Evolutionary conservation across 768 basidiomycete genomes (phyloP).

Genomic region (Rhizopogon vinicolor): DNA sequence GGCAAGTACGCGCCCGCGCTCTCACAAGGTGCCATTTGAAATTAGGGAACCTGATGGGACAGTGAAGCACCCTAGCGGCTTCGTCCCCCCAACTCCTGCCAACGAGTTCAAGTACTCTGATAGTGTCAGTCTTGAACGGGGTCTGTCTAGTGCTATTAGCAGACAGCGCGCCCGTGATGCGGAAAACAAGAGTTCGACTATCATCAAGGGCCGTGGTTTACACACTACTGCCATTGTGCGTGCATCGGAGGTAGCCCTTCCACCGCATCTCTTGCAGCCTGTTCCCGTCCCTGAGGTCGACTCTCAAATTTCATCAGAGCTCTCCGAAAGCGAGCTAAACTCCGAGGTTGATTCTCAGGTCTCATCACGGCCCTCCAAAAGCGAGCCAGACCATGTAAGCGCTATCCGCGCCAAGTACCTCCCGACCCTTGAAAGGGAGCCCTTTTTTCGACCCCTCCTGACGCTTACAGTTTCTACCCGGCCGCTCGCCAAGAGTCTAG

Average conservation of each 20-base stretch:
- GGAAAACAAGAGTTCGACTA: constrained; percentile 7
- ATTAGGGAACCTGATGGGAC: constrained; percentile 32
- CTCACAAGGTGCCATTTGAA: constrained; percentile 40
- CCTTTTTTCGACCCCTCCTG: constrained; percentile 39
- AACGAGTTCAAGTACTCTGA: constrained; percentile 28
- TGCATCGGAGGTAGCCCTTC: constrained; percentile 2
- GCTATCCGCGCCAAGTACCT: constrained; percentile 25
- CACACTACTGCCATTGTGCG: constrained; percentile 12
- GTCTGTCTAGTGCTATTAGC: constrained; percentile 11
- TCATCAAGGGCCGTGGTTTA: constrained; percentile 11
- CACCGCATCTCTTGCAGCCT: not conserved
- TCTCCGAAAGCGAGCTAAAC: not conserved
- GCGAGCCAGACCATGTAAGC: not conserved
- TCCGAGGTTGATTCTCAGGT: too few relatives aligned
- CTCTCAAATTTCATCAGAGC: not conserved
- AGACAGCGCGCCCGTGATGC: constrained; percentile 8
- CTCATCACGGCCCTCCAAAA: not conserved
- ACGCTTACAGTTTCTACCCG: constrained; percentile 38
- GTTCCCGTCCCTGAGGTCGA: not conserved
- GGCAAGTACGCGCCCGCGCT: constrained; percentile 17
- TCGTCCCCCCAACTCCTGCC: constrained; percentile 37
- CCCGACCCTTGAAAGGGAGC: constrained; percentile 18
- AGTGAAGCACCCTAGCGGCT: constrained; percentile 37
- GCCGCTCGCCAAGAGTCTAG: constrained; percentile 31
- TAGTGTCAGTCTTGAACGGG: constrained; percentile 8